These are phyloP conservation scores for Scleroderma citrinum DNA, from an alignment of 768 basidiomycete genomes.

Conservation along the genomic window DNA sequence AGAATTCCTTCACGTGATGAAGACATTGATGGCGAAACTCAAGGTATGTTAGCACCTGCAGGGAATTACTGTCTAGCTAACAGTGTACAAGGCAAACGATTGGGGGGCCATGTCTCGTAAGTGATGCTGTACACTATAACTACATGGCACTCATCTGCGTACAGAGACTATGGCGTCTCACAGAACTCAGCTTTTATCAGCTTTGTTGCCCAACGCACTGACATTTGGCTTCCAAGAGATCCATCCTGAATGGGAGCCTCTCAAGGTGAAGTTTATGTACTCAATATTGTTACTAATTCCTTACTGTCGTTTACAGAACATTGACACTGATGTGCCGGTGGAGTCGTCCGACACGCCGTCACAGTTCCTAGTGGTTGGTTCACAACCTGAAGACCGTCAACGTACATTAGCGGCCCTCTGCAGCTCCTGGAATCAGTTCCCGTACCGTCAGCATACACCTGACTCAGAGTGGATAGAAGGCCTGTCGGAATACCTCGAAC, in stretches of 20 bases:
- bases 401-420: conserved; percentile 10
- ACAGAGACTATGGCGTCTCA: conserved; percentile 45
- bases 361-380: conserved; percentile 20
- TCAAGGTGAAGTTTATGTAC: conserved; percentile 37
- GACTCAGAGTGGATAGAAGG: conserved; percentile 34
- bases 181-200: conserved; percentile 38
- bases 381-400: conserved; percentile 16
- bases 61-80: not conserved
- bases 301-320: conserved; percentile 32
- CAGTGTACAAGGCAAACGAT: conserved; percentile 44
- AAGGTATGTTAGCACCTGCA: conserved; percentile 35
- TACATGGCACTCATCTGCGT: not conserved
- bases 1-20: conserved; percentile 51
- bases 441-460: conserved; percentile 12
- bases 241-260: conserved; percentile 39
- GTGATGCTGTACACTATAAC: conserved; percentile 10
- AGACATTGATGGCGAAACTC: conserved; percentile 62
- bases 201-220: conserved; percentile 42
- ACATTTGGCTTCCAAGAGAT: conserved; percentile 41
- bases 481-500: conserved; percentile 34
- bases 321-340: conserved; percentile 44
- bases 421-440: conserved; percentile 11
- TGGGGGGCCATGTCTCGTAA: conserved; percentile 61
- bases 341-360: conserved; percentile 32
- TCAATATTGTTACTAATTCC: not conserved